Base-by-base conservation (phyloP, 441 rosid species). In the Syzygium malaccense region DNA sequence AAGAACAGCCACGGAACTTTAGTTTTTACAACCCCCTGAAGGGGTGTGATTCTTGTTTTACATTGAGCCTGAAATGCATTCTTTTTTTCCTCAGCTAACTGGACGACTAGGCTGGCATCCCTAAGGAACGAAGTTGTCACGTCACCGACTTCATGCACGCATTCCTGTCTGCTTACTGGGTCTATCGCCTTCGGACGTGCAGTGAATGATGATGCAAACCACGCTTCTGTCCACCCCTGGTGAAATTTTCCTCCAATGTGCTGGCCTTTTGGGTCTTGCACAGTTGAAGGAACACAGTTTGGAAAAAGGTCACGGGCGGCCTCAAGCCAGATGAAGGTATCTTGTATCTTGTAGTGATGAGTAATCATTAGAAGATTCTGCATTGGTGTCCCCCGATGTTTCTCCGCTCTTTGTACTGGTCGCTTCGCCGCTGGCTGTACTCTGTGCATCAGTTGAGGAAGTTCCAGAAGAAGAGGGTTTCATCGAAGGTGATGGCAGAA, bases 401-500 rank as follows among this genome's bases (percentile, higher is more conserved):
- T 58, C 85, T 55, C 85, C 8, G 3, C 30, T 58, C 88, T 53
- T 75, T 75, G 54, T 18, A 55, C 86, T 58, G 54, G 58, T 37
- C 28, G 19, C 55, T 78, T 53, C 2, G 23, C 75, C 51, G 5
- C 83, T 12, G 13, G 83, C 51, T 3, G 9, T 23, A n/a, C 51
- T 37, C 51, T 37, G 83, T 41, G 83, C 83, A 41, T 45, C 83
- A 41, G 51, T 23, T 41, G 25, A 45, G 56, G 66, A 88, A 78
- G 62, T 18, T 84, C 88, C 86, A 15, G 88, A 89, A 48, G 87
- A 55, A 78, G 64, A 25, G 88, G 58, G 84, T 85, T 87, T 87
- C 51, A 87, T 20, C 7, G 91, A 87, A 2, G 93, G 93, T 3
- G 92, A 88, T 4, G 92, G 87, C 8, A 89, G 90, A 60, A 57